Conservation (phyloP, 2,329 filamentous ascomycete genomes). For the Stromatinia cepivora region DNA sequence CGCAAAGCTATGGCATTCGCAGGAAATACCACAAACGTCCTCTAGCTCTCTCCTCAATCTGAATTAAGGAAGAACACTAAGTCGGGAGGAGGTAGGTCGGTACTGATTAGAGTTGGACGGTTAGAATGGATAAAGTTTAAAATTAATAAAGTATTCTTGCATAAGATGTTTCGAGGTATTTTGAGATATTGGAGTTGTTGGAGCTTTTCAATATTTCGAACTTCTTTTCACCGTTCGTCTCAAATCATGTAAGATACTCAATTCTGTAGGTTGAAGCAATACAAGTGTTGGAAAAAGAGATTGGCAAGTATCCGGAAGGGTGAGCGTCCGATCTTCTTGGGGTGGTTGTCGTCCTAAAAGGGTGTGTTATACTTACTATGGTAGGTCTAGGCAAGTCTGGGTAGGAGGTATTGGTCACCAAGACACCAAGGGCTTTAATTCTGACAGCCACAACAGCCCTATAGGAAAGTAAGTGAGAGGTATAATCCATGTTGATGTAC, state of each 20-base stretch:
- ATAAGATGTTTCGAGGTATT: slow-evolving; percentile 9
- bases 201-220: background rate
- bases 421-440: slow-evolving; percentile 16
- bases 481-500: background rate
- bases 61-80: background rate
- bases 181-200: background rate
- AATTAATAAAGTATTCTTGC: slow-evolving; percentile 8
- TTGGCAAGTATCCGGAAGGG: slow-evolving; percentile 32
- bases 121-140: slow-evolving; percentile 7
- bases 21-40: slow-evolving; percentile 1
- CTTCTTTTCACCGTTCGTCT: slow-evolving; percentile 3
- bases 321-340: slow-evolving; percentile 27
- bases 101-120: background rate
- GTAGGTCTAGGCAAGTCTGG: background rate
- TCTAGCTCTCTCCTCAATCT: background rate
- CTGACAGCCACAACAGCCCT: slow-evolving; percentile 19
- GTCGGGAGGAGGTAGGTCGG: background rate
- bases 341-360: background rate
- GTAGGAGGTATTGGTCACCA: background rate
- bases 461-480: slow-evolving; percentile 1
- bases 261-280: background rate
- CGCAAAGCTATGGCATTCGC: slow-evolving; percentile 12
- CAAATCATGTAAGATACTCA: slow-evolving; percentile 1
- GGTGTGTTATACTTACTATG: background rate
- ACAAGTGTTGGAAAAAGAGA: slow-evolving; percentile 26